Percentiles rank a stretch among this genome's conserved stretches.
Evolutionary conservation across 106 monocot species (phyloP).

Genomic region (Vanilla planifolia): DNA sequence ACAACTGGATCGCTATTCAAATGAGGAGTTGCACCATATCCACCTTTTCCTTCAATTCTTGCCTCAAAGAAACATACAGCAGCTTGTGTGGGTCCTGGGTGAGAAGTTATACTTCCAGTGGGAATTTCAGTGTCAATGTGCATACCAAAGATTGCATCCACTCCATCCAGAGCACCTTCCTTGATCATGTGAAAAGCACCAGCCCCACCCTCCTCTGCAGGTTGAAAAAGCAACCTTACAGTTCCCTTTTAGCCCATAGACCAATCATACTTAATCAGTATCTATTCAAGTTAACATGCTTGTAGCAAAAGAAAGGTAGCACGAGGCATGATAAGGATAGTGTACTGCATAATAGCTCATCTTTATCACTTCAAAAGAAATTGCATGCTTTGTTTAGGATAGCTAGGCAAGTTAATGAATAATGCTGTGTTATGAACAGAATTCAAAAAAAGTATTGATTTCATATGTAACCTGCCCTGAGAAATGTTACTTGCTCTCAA

Average conservation of each 20-base stretch:
- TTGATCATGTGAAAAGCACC: constrained; percentile 83
- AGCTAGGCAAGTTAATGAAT: too few species aligned
- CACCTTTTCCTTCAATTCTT: constrained; percentile 57
- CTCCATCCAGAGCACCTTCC: constrained; percentile 68
- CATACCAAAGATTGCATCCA: constrained; percentile 70
- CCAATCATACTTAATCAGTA: too few species aligned
- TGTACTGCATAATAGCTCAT: too few species aligned
- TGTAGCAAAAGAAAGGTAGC: too few species aligned
- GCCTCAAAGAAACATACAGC: constrained; percentile 60
- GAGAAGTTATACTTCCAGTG: constrained; percentile 50
- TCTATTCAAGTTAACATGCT: too few species aligned
- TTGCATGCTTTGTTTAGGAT: too few species aligned
- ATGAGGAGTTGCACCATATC: constrained; percentile 43
- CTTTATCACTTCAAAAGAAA: too few species aligned
- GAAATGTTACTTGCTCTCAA: too few species aligned
- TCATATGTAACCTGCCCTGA: too few species aligned
- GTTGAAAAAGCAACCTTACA: constrained; percentile 79
- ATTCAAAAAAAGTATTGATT: too few species aligned
- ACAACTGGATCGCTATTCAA: constrained; percentile 53
- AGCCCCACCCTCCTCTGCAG: constrained; percentile 86
- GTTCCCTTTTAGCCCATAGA: constrained; percentile 37
- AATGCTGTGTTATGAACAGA: too few species aligned
- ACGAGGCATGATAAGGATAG: too few species aligned
- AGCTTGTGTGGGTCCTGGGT: constrained; percentile 57
- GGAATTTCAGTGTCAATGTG: constrained; percentile 42